phyloP scores from a whole-genome alignment of 139 green algal genomes.

The Zygnema circumcarinatum region DNA sequence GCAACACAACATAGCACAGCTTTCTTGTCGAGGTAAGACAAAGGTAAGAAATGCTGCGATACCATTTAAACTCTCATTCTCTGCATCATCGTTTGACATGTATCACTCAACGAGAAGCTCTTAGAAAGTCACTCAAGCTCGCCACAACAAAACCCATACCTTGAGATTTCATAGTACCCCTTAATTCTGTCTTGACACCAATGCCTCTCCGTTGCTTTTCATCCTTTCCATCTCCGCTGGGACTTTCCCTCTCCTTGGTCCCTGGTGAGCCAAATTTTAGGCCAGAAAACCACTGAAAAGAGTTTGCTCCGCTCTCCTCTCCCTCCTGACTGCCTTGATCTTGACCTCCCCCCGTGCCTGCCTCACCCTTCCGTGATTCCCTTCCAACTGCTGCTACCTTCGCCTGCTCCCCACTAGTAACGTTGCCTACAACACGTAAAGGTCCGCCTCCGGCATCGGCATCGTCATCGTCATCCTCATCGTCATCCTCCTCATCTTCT shows the following conservation, averaged over 20 bases:
- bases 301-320: background rate
- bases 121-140: no score
- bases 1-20: no score
- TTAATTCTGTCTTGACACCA: background rate
- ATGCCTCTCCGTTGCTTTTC: background rate
- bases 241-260: background rate
- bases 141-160: no score
- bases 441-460: background rate
- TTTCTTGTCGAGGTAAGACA: no score
- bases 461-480: background rate
- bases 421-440: no score
- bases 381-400: background rate
- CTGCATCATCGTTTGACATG: no score
- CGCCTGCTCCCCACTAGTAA: no score
- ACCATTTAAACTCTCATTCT: no score
- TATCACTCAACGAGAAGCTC: no score
- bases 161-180: background rate
- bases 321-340: background rate
- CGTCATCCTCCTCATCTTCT: slow-evolving; percentile 12
- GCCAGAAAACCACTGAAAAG: background rate
- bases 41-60: no score
- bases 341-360: background rate
- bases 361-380: background rate
- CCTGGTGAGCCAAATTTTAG: background rate
- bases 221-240: background rate